Evolutionary conservation across 2,329 filamentous ascomycete genomes (phyloP).

Genomic region (Bipolaris cookei): DNA sequence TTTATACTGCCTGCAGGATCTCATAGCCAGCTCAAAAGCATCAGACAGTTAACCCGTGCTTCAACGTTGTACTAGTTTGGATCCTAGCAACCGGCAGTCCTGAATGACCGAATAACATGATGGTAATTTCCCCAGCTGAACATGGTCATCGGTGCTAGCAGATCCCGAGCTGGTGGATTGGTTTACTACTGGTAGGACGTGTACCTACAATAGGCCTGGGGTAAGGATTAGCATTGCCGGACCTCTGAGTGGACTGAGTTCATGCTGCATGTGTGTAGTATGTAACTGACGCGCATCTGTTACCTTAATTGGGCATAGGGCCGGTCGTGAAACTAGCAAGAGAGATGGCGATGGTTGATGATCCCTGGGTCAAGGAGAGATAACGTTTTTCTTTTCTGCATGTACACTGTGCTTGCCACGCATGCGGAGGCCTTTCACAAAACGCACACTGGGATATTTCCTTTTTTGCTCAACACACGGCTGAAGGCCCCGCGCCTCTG

Average conservation of each 20-base stretch:
- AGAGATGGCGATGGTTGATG: neutral
- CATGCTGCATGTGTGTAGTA: neutral
- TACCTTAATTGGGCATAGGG: conserved; percentile 1
- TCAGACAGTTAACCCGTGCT: neutral
- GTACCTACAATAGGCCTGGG: conserved; percentile 4
- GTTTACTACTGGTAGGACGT: neutral
- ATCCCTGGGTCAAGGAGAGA: neutral
- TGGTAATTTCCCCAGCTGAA: conserved; percentile 8
- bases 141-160: conserved; percentile 1
- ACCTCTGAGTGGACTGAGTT: conserved; percentile 14
- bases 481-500: neutral
- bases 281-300: conserved; percentile 4
- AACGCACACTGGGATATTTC: neutral
- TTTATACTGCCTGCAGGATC: conserved; percentile 24
- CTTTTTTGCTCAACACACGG: too few species aligned
- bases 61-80: neutral
- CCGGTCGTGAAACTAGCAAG: neutral
- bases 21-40: neutral
- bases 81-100: neutral
- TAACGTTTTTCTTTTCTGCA: neutral
- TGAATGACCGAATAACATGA: conserved; percentile 5
- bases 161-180: conserved; percentile 1
- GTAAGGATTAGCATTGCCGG: conserved; percentile 22
- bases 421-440: neutral
- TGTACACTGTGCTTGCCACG: neutral